Evolutionary conservation across 202 grass and related monocot genomes (phyloP), one percentile per base, ranked within the genome.

Genomic region (Thinopyrum obtusiflorum): DNA sequence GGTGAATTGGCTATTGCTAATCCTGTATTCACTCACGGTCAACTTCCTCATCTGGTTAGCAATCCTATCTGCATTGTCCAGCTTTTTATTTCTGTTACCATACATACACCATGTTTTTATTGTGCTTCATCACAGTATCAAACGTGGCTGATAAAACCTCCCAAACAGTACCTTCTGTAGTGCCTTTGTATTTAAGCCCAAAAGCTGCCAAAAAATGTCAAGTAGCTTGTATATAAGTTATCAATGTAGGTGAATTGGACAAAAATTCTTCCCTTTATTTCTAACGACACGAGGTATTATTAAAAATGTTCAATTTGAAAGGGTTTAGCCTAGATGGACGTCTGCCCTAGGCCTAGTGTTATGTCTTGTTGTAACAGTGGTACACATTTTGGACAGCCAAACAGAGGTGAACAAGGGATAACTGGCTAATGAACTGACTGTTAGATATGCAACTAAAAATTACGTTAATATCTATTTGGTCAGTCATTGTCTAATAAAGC

Each of bases 1-100:
- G 96, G 96, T 69, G 82, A 98, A 77, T 87, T 98, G 91, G 86
- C 90, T 76, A 92, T 98, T 84, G 86, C 96, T 57, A 98, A 98
- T 91, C 89, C 96, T 68, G 80, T 98, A 88, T 98, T 94, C 83
- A 91, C 96, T 61, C 96, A 98, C 66, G 90, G 96, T 55, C 93
- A 96, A 80, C 87, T 98, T 73, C 96, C 96, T 83, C 89, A 83
- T 51, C 66, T 98, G 88, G 96, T 98, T 26, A 92, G 92, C 36
- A 80, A 69, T 84, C 80, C 66, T 74, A 68, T 86, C 28, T 24
- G 29, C 62, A 32, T 47, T 71, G 13, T 62, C 32, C 77, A 27
- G 49, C 32, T 60, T 36, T 49, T 71, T 53, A 24, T 42, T 46
- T 46, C 31, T 78, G 65, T 78, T 57, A 82, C 18, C 80, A 11